Conservation (phyloP, 306 rosid species). For the Quercus gilva region DNA sequence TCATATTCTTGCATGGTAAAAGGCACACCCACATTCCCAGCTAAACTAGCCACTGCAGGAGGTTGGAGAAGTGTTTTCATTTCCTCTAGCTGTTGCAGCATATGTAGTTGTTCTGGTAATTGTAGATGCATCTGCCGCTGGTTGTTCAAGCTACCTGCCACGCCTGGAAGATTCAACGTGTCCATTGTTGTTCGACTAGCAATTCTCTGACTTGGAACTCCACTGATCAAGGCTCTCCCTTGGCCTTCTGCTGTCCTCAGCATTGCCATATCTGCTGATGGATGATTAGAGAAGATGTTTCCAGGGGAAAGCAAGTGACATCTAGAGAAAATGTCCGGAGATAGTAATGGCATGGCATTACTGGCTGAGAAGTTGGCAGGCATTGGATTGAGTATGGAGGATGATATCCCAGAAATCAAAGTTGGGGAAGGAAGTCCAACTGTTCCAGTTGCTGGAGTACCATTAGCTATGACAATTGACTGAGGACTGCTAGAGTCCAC, state of each 20-base stretch:
- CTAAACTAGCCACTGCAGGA: not conserved
- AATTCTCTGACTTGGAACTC: constrained; percentile 3
- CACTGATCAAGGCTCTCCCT: constrained; percentile 3
- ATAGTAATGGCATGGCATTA: constrained; percentile 3
- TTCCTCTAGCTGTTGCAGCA: constrained; percentile 11
- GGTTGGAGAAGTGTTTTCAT: not conserved
- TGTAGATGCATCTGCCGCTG: not conserved
- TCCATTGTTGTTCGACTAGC: not conserved
- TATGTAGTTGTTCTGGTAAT: not conserved
- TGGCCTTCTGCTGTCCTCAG: constrained; percentile 11
- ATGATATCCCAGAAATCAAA: constrained; percentile 1
- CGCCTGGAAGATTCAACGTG: not conserved
- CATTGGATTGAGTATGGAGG: not conserved
- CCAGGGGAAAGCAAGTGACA: not conserved
- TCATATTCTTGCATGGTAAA: not conserved
- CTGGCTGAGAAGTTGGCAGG: constrained; percentile 4
- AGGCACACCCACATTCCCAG: constrained; percentile 13
- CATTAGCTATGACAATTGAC: not conserved
- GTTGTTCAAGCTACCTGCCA: not conserved
- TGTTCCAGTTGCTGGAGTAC: constrained; percentile 1
- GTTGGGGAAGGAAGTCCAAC: constrained; percentile 4
- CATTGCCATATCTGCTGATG: not conserved
- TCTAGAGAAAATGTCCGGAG: constrained; percentile 5
- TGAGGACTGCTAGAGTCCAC: constrained; percentile 6
- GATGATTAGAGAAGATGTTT: not conserved